A percentile compares a stretch with the other conserved stretches of the same genome.
phyloP scores from a whole-genome alignment of 768 basidiomycete genomes.

The Filobasidium wieringae region DNA sequence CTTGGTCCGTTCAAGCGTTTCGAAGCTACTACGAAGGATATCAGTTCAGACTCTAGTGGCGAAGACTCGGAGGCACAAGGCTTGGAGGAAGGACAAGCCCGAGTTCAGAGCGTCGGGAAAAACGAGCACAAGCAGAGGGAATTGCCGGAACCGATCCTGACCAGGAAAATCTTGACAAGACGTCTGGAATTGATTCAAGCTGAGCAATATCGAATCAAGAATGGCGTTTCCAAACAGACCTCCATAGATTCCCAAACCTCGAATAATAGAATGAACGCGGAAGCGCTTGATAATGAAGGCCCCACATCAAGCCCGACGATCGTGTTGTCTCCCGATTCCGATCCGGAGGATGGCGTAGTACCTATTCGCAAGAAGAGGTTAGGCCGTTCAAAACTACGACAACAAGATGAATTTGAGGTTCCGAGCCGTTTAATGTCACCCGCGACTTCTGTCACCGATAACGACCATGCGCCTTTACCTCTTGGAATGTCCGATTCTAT shows the following conservation, averaged over 20 bases:
- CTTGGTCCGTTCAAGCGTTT: background rate
- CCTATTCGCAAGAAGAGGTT: background rate
- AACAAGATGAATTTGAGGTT: background rate
- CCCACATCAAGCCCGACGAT: constrained; percentile 5
- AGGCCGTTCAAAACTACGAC: background rate
- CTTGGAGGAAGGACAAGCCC: background rate
- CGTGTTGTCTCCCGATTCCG: constrained; percentile 5
- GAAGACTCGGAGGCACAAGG: background rate
- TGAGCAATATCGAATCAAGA: background rate
- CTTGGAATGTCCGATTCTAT: constrained; percentile 8
- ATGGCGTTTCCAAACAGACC: background rate
- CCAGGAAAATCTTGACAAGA: background rate
- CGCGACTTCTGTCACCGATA: constrained; percentile 1
- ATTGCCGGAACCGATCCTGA: background rate
- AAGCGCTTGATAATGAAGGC: background rate
- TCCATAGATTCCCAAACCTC: background rate
- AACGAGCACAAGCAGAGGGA: background rate
- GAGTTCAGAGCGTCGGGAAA: background rate
- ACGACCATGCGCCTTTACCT: background rate
- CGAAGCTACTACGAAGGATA: background rate
- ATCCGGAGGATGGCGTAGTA: background rate
- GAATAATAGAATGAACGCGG: background rate
- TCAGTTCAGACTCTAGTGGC: background rate
- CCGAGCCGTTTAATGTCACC: background rate
- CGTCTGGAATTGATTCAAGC: background rate